Base-by-base conservation (phyloP, 2,329 filamentous ascomycete species). In the Talaromyces sp. region DNA sequence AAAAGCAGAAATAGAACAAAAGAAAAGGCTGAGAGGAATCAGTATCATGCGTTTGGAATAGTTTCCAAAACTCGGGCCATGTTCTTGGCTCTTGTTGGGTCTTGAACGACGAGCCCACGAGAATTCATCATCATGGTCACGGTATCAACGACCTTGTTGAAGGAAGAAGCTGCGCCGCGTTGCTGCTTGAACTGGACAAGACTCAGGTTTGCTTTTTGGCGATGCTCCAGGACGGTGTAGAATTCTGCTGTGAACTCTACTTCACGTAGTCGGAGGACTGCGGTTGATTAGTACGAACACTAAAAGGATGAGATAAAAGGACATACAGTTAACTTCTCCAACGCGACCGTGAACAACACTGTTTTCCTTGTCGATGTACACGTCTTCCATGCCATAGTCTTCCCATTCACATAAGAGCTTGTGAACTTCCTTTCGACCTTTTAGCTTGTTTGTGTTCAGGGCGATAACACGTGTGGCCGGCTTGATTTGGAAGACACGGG, bases 231-330 rank as follows among this genome's bases (percentile, higher is more conserved):
- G 33, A 96, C 88, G 1, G 88, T 91, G 76, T 95, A 95, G 56
- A 97, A 82, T 70, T 97, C 91, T 33, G 87, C 86, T 14, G 90
- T 88, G 72, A 97, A 92, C 13, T 87, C 82, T n/a, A 97, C 91
- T 49, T 91, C 88, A 68, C 92, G 94, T 68, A 97, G 83, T 57
- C 87, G 82, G 47, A 96, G 81, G 65, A 88, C 90, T 92, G 62
- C 10, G 2, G 1, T 24, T 6, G 9, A 63, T 62, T 36, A 52
- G 35, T 33, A 54, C 65, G 47, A 63, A 30, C 16, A 1, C 9
- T 27, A 22, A 6, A 1, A 33, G 7, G n/a, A 10, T 6, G 9
- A n/a, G 22, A 56, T 14, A 8, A 30, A 35, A 17, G 35, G 37
- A 76, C 89, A 82, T 79, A 95, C 91, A 86, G 67, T 97, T 97